Conservation (phyloP, 225 moss, liverwort and hornwort genomes). For the Pleurozium schreberi region DNA sequence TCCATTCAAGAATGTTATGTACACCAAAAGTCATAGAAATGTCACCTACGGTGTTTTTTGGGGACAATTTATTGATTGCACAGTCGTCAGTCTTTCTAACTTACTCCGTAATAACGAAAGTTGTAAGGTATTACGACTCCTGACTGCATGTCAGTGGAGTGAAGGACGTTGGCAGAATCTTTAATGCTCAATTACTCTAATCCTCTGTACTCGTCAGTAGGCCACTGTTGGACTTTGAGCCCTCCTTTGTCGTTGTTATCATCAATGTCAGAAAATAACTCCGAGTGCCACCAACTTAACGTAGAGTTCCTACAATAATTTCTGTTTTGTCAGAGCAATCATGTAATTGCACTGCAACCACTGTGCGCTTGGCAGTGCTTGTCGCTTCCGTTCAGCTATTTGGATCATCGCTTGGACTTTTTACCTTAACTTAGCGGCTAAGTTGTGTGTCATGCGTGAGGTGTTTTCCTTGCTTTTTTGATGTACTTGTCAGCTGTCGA, state of each 20-base stretch:
- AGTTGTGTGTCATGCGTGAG: not conserved
- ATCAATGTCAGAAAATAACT: not conserved
- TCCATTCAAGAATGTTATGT: not conserved
- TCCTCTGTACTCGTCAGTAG: not conserved
- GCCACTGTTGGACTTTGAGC: not conserved
- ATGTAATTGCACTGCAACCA: not conserved
- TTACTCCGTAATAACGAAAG: too few relatives aligned
- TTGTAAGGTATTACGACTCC: not conserved
- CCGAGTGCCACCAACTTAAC: not conserved
- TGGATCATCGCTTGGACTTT: not conserved
- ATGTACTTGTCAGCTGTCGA: conserved; percentile 1
- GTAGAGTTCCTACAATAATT: not conserved
- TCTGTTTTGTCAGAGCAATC: not conserved
- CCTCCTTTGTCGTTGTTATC: not conserved
- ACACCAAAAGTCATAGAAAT: not conserved
- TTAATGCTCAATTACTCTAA: not conserved
- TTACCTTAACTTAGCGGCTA: not conserved
- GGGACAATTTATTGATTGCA: not conserved
- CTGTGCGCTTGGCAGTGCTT: not conserved
- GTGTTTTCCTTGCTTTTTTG: not conserved
- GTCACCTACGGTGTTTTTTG: fast-evolving
- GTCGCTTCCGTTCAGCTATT: not conserved
- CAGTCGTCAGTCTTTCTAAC: not conserved
- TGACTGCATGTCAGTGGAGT: not conserved
- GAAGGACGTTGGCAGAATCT: not conserved